Base-by-base conservation (phyloP, 306 rosid genomes). In the Cicer yamashitae region DNA sequence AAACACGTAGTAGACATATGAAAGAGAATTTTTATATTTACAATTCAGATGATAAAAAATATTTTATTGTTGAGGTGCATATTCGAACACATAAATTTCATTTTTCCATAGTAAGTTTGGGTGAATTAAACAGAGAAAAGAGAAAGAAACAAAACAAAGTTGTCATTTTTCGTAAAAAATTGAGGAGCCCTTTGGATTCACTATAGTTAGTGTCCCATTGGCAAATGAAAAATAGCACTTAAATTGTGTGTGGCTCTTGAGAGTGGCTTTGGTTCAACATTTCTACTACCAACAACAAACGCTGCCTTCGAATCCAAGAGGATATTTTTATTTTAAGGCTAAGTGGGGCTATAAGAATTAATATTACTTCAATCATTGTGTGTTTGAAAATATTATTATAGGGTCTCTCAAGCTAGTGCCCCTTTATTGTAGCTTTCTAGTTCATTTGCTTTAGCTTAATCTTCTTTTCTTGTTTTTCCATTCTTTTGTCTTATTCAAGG, bases 281-380 rank as follows among this genome's bases (percentile, higher is more conserved):
- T 50, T 57, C 47, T 63, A 72, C 59, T 25, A 25, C 34, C 34
- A 25, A 25, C 76, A 53, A 69, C 52, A 38, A 71, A 74, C 70
- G 6, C 41, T 13, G 47, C 62, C 44, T 70, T 72, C 11, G 1
- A 14, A 13, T 44, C 13, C 30, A n/a, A 22, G 7, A 39, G 74
- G 76, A 81, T 50, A n/a, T 58, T 25, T 67, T 48, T 57, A 10
- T 46, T 69, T 17, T 5, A 20, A 59, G 51, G 74, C 18, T 41
- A 74, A 73, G 92, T 86, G 88, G 87, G 76, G 84, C 77, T 74
- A 25, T 25, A 40, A 39, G 72, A 79, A 73, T 83, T 40, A 78
- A 61, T 76, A 81, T 85, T 83, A 70, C 77, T 69, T 47, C 86
- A 88, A 82, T 90, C 82, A 87, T 87, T 80, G 68, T 76, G 54